These are phyloP conservation scores for Diatrype stigma DNA, from an alignment of 2,329 filamentous ascomycete species.

Conservation along the genomic window DNA sequence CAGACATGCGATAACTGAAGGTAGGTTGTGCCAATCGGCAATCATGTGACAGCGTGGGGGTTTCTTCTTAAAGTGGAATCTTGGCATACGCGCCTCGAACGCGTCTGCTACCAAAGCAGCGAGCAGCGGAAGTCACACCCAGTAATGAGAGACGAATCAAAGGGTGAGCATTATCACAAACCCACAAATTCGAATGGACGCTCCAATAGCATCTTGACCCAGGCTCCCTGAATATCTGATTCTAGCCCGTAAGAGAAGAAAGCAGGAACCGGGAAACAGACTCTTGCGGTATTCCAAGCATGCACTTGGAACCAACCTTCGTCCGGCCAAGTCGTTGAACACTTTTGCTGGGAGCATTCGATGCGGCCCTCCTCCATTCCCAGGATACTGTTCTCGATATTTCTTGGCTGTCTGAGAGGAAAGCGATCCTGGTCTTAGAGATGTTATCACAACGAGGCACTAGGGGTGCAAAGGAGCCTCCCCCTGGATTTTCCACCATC, in stretches of 20 bases:
- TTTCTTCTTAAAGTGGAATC: not conserved
- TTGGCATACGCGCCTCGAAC: not conserved
- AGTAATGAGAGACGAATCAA: not conserved
- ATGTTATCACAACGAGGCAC: not conserved
- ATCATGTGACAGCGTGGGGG: not conserved
- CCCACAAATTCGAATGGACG: too few relatives aligned
- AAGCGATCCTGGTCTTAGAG: not conserved
- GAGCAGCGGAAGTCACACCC: not conserved
- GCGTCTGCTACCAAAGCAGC: too few relatives aligned
- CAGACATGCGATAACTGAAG: too few relatives aligned
- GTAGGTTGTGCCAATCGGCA: not conserved
- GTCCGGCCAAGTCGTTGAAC: not conserved
- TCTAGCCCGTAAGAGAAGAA: too few relatives aligned
- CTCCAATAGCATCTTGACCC: too few relatives aligned
- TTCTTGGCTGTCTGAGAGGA: not conserved
- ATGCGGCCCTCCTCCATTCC: not conserved
- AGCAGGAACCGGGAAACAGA: too few relatives aligned
- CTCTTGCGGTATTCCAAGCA: too few relatives aligned
- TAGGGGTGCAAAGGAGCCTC: constrained; percentile 9
- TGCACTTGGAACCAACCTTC: not conserved
- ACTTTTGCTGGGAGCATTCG: not conserved
- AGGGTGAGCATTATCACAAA: too few relatives aligned
- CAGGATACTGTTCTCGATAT: too few relatives aligned
- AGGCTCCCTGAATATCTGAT: too few relatives aligned
- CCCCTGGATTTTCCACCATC: constrained; percentile 35